Conservation (phyloP, 495 filamentous ascomycete species). For the Chaetomium tenue region DNA sequence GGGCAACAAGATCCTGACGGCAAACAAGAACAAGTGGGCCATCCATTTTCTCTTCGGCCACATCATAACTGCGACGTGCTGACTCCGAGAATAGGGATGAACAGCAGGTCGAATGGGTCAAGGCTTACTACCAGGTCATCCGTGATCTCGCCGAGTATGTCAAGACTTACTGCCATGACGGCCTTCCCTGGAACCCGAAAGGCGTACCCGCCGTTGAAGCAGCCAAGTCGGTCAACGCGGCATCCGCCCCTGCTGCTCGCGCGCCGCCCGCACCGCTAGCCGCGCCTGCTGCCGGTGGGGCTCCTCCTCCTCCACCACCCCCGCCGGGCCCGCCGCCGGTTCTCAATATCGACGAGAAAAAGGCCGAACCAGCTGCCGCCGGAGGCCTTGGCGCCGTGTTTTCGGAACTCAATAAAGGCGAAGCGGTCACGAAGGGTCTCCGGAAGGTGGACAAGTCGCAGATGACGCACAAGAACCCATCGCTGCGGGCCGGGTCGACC, state of each 20-base stretch:
- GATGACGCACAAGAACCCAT: constrained; percentile 99
- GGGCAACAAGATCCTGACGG: constrained; percentile 85
- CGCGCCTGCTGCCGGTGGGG: constrained; percentile 47
- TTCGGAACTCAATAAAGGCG: constrained; percentile 82
- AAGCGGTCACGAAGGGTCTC: constrained; percentile 77
- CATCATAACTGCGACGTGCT: neutral
- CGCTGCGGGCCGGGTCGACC: constrained; percentile 67
- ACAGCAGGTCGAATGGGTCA: constrained; percentile 79
- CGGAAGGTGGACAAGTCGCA: constrained; percentile 89
- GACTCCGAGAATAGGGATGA: constrained; percentile 54
- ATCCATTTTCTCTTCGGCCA: neutral
- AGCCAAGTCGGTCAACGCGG: constrained; percentile 47
- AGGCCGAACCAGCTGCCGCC: constrained; percentile 28
- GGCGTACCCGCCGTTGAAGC: constrained; percentile 73
- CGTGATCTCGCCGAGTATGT: constrained; percentile 75
- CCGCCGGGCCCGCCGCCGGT: constrained; percentile 59
- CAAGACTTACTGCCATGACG: constrained; percentile 72
- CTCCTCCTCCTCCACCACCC: constrained; percentile 63
- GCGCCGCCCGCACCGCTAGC: constrained; percentile 21
- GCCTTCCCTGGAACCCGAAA: constrained; percentile 84
- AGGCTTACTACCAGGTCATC: constrained; percentile 84
- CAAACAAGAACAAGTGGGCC: constrained; percentile 86
- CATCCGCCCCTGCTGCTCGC: constrained; percentile 34
- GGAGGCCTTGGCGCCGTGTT: constrained; percentile 82
- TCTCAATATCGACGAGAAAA: constrained; percentile 49